Evolutionary conservation across 768 basidiomycete genomes (phyloP).

Genomic region (Strobilomyces confusus): DNA sequence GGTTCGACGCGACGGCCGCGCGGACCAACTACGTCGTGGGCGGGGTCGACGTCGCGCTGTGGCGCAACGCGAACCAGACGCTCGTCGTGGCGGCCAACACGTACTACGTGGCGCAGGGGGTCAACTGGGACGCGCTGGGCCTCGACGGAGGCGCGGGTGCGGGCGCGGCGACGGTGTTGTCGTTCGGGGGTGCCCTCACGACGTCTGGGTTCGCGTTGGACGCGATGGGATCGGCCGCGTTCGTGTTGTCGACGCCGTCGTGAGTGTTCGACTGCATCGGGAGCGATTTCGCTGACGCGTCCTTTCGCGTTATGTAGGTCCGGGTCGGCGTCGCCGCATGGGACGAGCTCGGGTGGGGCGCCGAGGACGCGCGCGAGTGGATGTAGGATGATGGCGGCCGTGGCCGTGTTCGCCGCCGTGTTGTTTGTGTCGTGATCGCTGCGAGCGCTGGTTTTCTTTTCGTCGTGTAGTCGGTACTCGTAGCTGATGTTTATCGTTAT

Average conservation of each 20-base stretch:
- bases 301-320: background rate
- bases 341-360: background rate
- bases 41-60: slow-evolving; percentile 49
- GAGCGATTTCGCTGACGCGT: background rate
- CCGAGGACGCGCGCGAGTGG: background rate
- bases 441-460: background rate
- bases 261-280: slow-evolving; percentile 5
- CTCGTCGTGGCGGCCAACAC: slow-evolving; percentile 51
- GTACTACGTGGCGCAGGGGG: slow-evolving; percentile 36
- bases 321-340: background rate
- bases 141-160: slow-evolving; percentile 4
- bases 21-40: slow-evolving; percentile 39
- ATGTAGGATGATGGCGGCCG: background rate
- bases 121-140: slow-evolving; percentile 31
- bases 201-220: slow-evolving; percentile 18
- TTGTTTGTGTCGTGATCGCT: slow-evolving; percentile 1
- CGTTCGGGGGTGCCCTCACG: slow-evolving; percentile 9
- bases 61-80: slow-evolving; percentile 42
- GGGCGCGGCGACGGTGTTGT: slow-evolving; percentile 3
- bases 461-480: background rate
- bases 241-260: slow-evolving; percentile 11
- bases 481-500: background rate
- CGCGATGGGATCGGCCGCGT: slow-evolving; percentile 18
- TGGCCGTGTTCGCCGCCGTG: background rate
- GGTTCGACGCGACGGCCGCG: slow-evolving; percentile 39